These are phyloP conservation scores for Avena insularis DNA, from an alignment of 176 grass and related monocot species.

Conservation along the genomic window DNA sequence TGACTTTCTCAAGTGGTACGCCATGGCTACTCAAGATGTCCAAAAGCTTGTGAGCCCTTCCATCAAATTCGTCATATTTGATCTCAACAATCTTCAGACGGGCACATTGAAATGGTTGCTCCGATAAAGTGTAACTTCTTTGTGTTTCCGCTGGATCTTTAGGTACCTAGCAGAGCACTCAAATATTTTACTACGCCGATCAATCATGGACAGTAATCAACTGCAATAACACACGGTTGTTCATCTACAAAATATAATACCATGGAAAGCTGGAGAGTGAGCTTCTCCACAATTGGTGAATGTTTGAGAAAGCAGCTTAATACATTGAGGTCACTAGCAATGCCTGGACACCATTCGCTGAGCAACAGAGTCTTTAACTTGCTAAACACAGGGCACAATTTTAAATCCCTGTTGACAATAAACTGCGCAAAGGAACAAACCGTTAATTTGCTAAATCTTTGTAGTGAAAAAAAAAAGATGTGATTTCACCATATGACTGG, in stretches of 20 bases:
- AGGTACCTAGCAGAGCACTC: not conserved
- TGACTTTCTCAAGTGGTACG: not conserved
- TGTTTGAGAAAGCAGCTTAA: not conserved
- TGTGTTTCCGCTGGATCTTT: not conserved
- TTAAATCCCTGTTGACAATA: not conserved
- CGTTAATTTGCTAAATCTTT: not conserved
- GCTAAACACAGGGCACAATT: not conserved
- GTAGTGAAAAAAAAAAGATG: not conserved
- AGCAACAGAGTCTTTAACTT: not conserved
- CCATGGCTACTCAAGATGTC: not conserved
- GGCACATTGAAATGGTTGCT: not conserved
- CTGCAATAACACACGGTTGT: not conserved
- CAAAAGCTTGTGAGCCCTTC: not conserved
- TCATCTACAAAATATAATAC: not conserved
- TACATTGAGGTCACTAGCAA: not conserved
- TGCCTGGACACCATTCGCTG: not conserved
- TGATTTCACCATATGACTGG: not conserved
- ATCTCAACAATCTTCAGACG: conserved; percentile 5
- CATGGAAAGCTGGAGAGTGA: not conserved
- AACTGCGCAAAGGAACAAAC: not conserved
- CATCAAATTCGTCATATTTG: not conserved
- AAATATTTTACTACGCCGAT: not conserved
- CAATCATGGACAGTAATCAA: not conserved
- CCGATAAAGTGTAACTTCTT: not conserved
- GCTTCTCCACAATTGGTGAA: not conserved